Evolutionary conservation across 441 rosid species (phyloP).

Genomic region (Omphalea diandra): DNA sequence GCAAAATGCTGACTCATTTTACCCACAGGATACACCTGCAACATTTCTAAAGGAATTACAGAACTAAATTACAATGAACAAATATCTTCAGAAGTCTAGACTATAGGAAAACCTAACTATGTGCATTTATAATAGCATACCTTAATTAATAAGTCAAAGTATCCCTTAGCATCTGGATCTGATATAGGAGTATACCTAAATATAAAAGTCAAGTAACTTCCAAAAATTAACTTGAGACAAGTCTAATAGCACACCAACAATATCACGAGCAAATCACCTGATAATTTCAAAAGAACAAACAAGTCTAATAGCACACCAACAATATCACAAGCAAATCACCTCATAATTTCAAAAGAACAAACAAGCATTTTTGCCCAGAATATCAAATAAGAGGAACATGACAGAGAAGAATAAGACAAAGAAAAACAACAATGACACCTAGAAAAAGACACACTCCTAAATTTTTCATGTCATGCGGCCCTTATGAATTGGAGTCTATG

Average conservation of each 20-base stretch:
- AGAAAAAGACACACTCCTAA: background rate
- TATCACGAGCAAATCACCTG: constrained; percentile 10
- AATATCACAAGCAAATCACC: constrained; percentile 13
- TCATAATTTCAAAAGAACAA: constrained; percentile 7
- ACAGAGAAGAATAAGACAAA: background rate
- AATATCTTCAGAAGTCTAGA: constrained; percentile 11
- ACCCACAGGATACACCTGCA: constrained; percentile 93
- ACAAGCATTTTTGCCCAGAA: background rate
- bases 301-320: constrained; percentile 6
- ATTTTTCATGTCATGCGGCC: constrained; percentile 5
- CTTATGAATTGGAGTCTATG: background rate
- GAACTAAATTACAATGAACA: constrained; percentile 6
- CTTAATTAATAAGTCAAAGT: constrained; percentile 90
- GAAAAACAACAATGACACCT: background rate
- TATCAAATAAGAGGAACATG: background rate
- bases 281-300: constrained; percentile 7
- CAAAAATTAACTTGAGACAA: background rate
- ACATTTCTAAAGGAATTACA: constrained; percentile 12
- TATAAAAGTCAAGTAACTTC: constrained; percentile 13
- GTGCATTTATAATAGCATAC: constrained; percentile 34
- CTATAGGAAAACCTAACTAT: constrained; percentile 1
- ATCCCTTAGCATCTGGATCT: constrained; percentile 84
- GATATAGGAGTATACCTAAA: constrained; percentile 95
- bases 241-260: constrained; percentile 8
- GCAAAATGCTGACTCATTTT: constrained; percentile 99